phyloP scores from a whole-genome alignment of 257 asterid genomes.

The Solanum pinnatisectum region DNA sequence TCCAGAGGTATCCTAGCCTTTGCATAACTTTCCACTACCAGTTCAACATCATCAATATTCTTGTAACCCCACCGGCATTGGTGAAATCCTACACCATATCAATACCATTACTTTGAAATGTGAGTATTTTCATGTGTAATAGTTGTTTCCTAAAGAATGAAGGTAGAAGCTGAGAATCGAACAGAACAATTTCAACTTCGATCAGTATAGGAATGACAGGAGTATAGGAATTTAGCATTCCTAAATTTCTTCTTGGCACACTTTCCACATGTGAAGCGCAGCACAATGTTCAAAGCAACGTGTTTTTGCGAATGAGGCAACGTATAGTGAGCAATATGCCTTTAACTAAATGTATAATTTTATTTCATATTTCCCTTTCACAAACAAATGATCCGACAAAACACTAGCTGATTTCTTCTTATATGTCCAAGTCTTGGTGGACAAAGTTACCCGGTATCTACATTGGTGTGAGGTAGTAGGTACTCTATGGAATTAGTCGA shows the following conservation, averaged over 20 bases:
- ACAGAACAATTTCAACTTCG: neutral
- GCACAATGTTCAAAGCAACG: neutral
- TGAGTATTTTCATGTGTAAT: neutral
- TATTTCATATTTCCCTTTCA: neutral
- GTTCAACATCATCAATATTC: conserved; percentile 5
- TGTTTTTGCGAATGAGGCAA: neutral
- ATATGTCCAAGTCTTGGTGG: neutral
- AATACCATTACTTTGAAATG: neutral
- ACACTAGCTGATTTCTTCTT: neutral
- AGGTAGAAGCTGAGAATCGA: neutral
- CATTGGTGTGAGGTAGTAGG: neutral
- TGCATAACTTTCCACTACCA: conserved; percentile 14
- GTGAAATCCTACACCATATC: conserved; percentile 11
- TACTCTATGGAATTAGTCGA: neutral
- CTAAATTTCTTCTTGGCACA: neutral
- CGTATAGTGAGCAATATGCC: neutral
- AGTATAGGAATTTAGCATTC: neutral
- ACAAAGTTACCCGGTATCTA: neutral
- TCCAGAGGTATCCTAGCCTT: conserved; percentile 15
- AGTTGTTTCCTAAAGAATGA: neutral
- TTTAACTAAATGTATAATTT: neutral
- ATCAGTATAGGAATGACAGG: neutral
- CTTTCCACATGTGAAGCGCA: neutral
- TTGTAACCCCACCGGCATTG: conserved; percentile 22
- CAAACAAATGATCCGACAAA: neutral